Percentiles rank a stretch among this genome's conserved stretches.
phyloP scores from a whole-genome alignment of 2,329 filamentous ascomycete species.

The Cytospora chrysosperma region DNA sequence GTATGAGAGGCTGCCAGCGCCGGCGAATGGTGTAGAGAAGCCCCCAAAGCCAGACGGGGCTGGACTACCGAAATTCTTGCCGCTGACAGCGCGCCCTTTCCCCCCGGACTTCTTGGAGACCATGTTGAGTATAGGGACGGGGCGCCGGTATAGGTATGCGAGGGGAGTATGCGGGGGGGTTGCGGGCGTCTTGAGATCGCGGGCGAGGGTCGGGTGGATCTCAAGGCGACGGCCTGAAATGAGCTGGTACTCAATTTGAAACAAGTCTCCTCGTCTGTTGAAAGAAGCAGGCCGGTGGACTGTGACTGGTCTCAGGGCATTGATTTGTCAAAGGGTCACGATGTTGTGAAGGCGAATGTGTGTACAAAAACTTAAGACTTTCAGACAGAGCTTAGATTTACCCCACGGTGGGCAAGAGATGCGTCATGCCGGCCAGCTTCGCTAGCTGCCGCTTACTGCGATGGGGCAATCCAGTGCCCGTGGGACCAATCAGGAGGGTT shows the following conservation, averaged over 20 bases:
- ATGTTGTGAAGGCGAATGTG: neutral
- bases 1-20: conserved; percentile 68
- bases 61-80: conserved; percentile 25
- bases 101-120: conserved; percentile 5
- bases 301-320: neutral
- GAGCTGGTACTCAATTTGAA: neutral
- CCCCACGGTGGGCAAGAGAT: conserved; percentile 14
- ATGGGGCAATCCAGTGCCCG: neutral
- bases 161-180: neutral
- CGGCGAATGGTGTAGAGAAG: conserved; percentile 41
- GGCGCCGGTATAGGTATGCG: neutral
- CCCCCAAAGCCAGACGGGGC: conserved; percentile 38
- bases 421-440: conserved; percentile 16
- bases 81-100: conserved; percentile 19
- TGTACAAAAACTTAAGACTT: neutral
- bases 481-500: neutral
- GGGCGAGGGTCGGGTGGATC: neutral
- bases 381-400: neutral
- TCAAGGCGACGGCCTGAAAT: neutral
- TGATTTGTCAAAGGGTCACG: neutral
- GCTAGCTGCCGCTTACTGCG: neutral
- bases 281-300: neutral
- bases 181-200: neutral
- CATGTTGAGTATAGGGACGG: neutral
- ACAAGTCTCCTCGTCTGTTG: neutral